These are phyloP conservation scores for Venturia carpophila DNA, from an alignment of 2,329 filamentous ascomycete genomes.

Conservation along the genomic window DNA sequence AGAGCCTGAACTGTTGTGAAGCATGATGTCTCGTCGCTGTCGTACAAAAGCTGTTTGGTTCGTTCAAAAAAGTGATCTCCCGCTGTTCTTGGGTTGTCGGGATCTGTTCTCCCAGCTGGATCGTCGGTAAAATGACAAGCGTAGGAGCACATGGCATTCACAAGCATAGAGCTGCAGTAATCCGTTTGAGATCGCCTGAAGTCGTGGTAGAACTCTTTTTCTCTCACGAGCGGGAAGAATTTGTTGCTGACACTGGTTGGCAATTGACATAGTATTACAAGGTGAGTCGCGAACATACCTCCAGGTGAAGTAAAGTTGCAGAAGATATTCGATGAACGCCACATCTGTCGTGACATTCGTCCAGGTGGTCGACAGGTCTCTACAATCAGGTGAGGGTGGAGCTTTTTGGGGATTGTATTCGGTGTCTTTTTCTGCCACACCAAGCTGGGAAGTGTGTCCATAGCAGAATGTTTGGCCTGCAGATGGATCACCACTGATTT, in stretches of 20 bases:
- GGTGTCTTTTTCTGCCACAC: slow-evolving; percentile 28
- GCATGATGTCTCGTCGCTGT: slow-evolving; percentile 47
- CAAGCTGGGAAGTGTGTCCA: slow-evolving; percentile 25
- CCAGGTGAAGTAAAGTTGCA: slow-evolving; percentile 61
- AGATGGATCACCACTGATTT: slow-evolving; percentile 31
- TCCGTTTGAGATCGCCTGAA: slow-evolving; percentile 53
- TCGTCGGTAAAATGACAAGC: slow-evolving; percentile 62
- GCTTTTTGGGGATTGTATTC: slow-evolving; percentile 15
- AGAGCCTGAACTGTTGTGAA: slow-evolving; percentile 67
- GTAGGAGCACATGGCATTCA: slow-evolving; percentile 58
- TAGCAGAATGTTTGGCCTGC: slow-evolving; percentile 22
- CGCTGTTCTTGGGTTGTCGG: slow-evolving; percentile 54
- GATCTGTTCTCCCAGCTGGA: slow-evolving; percentile 54
- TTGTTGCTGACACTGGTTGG: slow-evolving; percentile 44
- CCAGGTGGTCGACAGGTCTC: slow-evolving; percentile 39
- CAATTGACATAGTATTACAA: neutral
- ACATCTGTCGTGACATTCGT: slow-evolving; percentile 53
- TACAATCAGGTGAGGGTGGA: slow-evolving; percentile 18
- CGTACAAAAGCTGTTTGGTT: slow-evolving; percentile 52
- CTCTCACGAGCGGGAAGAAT: slow-evolving; percentile 63
- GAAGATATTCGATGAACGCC: slow-evolving; percentile 53
- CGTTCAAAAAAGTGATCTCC: slow-evolving; percentile 71
- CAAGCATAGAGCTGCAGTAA: slow-evolving; percentile 60
- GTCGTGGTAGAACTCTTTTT: slow-evolving; percentile 61
- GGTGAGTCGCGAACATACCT: slow-evolving; percentile 30